These are phyloP conservation scores for Mycosphaerelloides madeirae DNA, from an alignment of 2,329 filamentous ascomycete genomes.

Conservation along the genomic window DNA sequence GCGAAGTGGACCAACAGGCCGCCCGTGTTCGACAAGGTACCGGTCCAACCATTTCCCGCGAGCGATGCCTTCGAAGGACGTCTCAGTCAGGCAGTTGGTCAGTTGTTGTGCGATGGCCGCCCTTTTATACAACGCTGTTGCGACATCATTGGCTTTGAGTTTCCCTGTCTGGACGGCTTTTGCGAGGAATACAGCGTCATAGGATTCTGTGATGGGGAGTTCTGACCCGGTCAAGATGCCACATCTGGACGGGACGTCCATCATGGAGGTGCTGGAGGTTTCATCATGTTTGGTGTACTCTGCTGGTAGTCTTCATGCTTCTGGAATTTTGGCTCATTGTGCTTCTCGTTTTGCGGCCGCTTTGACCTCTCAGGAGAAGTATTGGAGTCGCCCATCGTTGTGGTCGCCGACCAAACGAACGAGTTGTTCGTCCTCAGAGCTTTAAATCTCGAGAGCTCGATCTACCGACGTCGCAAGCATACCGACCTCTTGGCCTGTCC, in stretches of 20 bases:
- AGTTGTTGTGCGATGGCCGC: slow-evolving; percentile 38
- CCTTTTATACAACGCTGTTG: slow-evolving; percentile 43
- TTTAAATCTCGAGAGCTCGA: too few species aligned
- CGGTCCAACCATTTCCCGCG: slow-evolving; percentile 24
- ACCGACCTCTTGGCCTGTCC: too few species aligned
- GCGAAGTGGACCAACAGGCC: slow-evolving; percentile 36
- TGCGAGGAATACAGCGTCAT: slow-evolving; percentile 42
- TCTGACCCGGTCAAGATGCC: slow-evolving; percentile 49
- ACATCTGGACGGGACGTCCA: slow-evolving; percentile 48
- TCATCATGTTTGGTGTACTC: slow-evolving; percentile 7
- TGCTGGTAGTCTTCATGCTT: slow-evolving; percentile 14
- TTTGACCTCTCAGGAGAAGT: slow-evolving; percentile 6
- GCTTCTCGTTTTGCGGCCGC: slow-evolving; percentile 11
- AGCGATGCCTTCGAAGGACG: slow-evolving; percentile 37
- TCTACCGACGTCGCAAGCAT: too few species aligned
- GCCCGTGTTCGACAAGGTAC: slow-evolving; percentile 17
- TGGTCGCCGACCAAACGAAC: too few species aligned
- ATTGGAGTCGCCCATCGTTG: too few species aligned
- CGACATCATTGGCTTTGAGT: slow-evolving; percentile 12
- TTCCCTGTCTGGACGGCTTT: slow-evolving; percentile 32
- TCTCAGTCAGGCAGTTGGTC: slow-evolving; percentile 31
- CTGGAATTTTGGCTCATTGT: slow-evolving; percentile 12
- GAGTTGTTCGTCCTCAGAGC: too few species aligned
- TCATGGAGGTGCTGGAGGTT: slow-evolving; percentile 32
- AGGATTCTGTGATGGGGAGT: slow-evolving; percentile 52